A percentile compares a stretch with the other conserved stretches of the same genome.
Evolutionary conservation across 164 flowering plant genomes (phyloP).

Genomic region (Nymphaea colorata): DNA sequence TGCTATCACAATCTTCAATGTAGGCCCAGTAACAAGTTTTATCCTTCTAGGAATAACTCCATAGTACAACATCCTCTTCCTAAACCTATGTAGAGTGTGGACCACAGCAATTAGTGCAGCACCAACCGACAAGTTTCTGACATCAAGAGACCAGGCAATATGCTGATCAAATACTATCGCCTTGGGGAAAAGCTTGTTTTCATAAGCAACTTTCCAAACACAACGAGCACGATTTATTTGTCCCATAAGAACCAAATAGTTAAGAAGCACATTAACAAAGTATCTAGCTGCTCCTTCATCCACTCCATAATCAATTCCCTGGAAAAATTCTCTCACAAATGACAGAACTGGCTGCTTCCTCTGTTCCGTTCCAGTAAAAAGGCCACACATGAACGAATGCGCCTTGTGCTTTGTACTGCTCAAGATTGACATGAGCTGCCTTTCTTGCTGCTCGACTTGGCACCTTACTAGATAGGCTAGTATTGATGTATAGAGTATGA

Average conservation of each 20-base stretch:
- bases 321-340: constrained; percentile 86
- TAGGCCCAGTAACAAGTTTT: constrained; percentile 91
- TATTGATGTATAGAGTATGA: constrained; percentile 85
- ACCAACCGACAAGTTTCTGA: constrained; percentile 87
- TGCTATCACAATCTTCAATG: constrained; percentile 83
- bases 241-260: constrained; percentile 95
- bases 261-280: constrained; percentile 88
- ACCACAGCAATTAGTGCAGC: constrained; percentile 94
- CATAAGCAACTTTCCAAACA: constrained; percentile 97
- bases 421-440: constrained; percentile 80
- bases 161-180: constrained; percentile 98
- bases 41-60: constrained; percentile 92
- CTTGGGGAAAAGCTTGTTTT: constrained; percentile 91
- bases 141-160: constrained; percentile 98
- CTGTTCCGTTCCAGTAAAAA: constrained; percentile 90
- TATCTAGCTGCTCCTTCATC: constrained; percentile 88
- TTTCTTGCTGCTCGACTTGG: constrained; percentile 84
- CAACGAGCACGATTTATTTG: constrained; percentile 95
- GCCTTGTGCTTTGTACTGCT: constrained; percentile 82
- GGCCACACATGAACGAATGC: constrained; percentile 88
- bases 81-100: constrained; percentile 91
- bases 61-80: constrained; percentile 93
- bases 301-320: constrained; percentile 72
- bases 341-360: constrained; percentile 81
- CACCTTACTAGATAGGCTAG: constrained; percentile 87